Evolutionary conservation across 805 yeast species (phyloP), one percentile per base, ranked within the genome.

Genomic region (Dipodascopsis uninucleata): DNA sequence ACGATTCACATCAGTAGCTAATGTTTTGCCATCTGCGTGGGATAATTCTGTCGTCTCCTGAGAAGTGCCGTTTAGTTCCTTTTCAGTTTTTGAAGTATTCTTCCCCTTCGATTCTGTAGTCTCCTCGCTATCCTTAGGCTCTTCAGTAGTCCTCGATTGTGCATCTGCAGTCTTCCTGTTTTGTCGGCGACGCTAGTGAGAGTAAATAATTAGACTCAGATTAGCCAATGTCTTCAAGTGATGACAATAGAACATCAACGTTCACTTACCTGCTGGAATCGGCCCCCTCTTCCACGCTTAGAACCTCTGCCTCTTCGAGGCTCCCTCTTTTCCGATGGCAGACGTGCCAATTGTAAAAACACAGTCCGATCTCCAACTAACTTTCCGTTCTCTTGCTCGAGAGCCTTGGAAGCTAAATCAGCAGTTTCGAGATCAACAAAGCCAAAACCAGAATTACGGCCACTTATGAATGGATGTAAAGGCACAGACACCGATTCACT

Each of bases 371-470:
- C 70, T 31, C 64, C 54, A 36, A 74, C 56, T 45, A 66, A 69
- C 47, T 63, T 62, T 25, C 61, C 65, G 31, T 66, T 54, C 47
- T 75, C 62, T 16, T 61, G 59, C 16, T 58, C 66, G 35, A 75
- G 63, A 2, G 81, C 77, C n/a, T 63, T 63, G 3, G 63, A 63
- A 1, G 71, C 71, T 16, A 61, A 67, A 1, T 64, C 71, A n/a
- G 68, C 67, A 14, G 69, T 67, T n/a, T 37, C 45, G 75, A 63
- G 37, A 71, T 75, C 39, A 71, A 74, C 65, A 73, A 71, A 40
- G 5, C 85, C 86, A 40, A 77, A 73, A 3, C 93, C 90, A 52
- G 77, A 53, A 32, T n/a, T 36, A 21, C 23, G 41, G 3, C 24
- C 26, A 25, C 38, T 40, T 22, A 28, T 24, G 31, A 31, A 47